Percentiles rank a stretch among this genome's conserved stretches.
Evolutionary conservation across 768 basidiomycete species (phyloP).

Genomic region (Cyclocybe aegerita): DNA sequence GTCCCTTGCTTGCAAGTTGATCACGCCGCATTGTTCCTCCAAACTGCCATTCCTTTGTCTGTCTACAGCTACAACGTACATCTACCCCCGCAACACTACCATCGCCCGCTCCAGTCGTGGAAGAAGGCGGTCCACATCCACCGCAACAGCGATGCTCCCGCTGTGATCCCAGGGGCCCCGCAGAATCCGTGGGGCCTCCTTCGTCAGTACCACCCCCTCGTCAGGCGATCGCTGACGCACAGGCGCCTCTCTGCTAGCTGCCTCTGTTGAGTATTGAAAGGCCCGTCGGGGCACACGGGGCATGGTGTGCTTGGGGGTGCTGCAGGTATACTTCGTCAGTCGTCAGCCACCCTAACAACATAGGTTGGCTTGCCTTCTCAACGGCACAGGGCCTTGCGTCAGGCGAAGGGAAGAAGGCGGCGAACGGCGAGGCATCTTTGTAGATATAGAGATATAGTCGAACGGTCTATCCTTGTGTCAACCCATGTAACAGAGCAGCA

Average conservation of each 20-base stretch:
- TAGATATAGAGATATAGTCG: neutral
- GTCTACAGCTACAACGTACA: slow-evolving; percentile 2
- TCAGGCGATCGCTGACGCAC: slow-evolving; percentile 17
- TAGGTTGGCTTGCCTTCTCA: slow-evolving; percentile 40
- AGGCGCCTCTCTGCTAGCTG: slow-evolving; percentile 8
- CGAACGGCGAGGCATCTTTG: slow-evolving; percentile 61
- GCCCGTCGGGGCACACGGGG: slow-evolving; percentile 65
- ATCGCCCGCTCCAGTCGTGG: slow-evolving; percentile 40
- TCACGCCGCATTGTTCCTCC: slow-evolving; percentile 1
- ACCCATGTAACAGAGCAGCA: no score
- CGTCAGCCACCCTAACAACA: neutral
- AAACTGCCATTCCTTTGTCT: slow-evolving; percentile 6
- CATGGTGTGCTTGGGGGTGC: slow-evolving; percentile 60
- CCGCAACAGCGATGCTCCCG: slow-evolving; percentile 35
- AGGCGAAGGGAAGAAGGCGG: slow-evolving; percentile 69
- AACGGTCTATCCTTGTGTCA: slow-evolving; percentile 7
- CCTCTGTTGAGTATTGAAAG: slow-evolving; percentile 32
- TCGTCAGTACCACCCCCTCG: slow-evolving; percentile 3
- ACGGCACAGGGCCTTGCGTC: slow-evolving; percentile 57
- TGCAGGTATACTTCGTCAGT: slow-evolving; percentile 18
- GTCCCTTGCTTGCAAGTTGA: slow-evolving; percentile 26
- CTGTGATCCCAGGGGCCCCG: slow-evolving; percentile 66
- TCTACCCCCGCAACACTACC: slow-evolving; percentile 31
- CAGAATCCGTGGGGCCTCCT: slow-evolving; percentile 16
- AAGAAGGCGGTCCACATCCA: slow-evolving; percentile 50